phyloP scores from a whole-genome alignment of 23 red algal genomes.

The Gracilariopsis chorda region DNA sequence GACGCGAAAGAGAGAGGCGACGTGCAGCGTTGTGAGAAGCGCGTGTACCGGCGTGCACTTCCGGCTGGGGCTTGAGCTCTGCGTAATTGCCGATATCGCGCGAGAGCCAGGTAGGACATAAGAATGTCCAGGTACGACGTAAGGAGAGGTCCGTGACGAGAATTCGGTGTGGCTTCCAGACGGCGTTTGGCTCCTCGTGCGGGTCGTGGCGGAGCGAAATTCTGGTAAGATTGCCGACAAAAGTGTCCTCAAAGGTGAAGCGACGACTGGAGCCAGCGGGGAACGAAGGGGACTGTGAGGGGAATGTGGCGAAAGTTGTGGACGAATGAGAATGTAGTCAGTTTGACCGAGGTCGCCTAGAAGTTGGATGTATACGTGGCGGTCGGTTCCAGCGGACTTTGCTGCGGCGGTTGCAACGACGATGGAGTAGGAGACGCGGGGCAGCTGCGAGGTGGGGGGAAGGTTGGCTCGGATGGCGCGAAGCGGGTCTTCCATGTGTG shows the following conservation, averaged over 20 bases:
- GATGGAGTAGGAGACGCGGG: conserved; percentile 24
- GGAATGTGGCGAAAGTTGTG: neutral
- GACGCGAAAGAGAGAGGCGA: neutral
- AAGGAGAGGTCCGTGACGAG: conserved; percentile 32
- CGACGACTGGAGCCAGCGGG: conserved; percentile 41
- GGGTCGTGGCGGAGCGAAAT: conserved; percentile 47
- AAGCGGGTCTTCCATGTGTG: neutral
- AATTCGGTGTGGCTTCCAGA: conserved; percentile 57
- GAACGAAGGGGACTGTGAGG: neutral
- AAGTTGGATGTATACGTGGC: conserved; percentile 34
- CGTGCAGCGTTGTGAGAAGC: conserved; percentile 19
- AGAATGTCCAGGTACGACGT: conserved; percentile 60
- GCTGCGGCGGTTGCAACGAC: conserved; percentile 31
- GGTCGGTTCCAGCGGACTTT: conserved; percentile 41
- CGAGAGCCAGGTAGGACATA: conserved; percentile 22
- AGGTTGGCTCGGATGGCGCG: neutral
- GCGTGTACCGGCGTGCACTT: conserved; percentile 32
- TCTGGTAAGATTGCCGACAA: conserved; percentile 58
- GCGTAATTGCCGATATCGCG: conserved; percentile 29
- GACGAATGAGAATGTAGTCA: conserved; percentile 19
- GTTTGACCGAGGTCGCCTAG: conserved; percentile 25
- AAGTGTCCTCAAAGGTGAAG: neutral
- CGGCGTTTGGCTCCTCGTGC: conserved; percentile 5
- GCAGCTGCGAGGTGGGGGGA: neutral
- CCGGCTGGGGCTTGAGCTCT: conserved; percentile 27